Conservation (phyloP, 495 filamentous ascomycete species). For the Talaromyces wortmannii region DNA sequence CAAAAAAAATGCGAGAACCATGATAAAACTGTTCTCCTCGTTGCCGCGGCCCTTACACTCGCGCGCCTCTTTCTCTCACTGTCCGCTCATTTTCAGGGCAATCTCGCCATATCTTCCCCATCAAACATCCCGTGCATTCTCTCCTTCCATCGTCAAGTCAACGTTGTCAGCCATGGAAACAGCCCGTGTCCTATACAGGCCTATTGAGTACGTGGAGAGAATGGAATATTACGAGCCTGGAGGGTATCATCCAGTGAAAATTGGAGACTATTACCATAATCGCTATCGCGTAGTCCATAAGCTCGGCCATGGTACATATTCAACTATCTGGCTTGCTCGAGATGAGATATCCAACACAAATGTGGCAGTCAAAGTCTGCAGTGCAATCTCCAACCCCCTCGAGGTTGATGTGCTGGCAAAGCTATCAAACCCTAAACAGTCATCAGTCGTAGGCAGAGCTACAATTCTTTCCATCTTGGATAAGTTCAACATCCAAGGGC, state of each 20-base stretch:
- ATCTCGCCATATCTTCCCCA: too few species aligned
- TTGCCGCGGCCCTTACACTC: too few species aligned
- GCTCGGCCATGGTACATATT: constrained; percentile 24
- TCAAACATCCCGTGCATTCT: too few species aligned
- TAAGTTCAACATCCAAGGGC: constrained; percentile 30
- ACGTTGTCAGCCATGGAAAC: too few species aligned
- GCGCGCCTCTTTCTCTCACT: too few species aligned
- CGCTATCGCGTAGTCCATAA: constrained; percentile 29
- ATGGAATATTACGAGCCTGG: not conserved
- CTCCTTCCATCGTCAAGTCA: too few species aligned
- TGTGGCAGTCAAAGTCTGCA: constrained; percentile 27
- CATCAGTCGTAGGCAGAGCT: constrained; percentile 8
- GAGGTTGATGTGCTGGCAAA: constrained; percentile 16
- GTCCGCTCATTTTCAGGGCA: too few species aligned
- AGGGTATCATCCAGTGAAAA: constrained; percentile 24
- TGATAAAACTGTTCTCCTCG: too few species aligned
- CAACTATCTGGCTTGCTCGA: constrained; percentile 24
- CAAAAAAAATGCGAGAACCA: too few species aligned
- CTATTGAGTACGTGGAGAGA: not conserved
- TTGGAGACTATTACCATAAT: constrained; percentile 24
- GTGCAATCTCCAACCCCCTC: constrained; percentile 16
- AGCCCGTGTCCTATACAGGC: not conserved
- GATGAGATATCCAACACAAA: constrained; percentile 18
- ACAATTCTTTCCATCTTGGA: constrained; percentile 31
- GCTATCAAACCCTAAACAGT: constrained; percentile 5